Evolutionary conservation across 1,284 basidiomycete species (phyloP).

Genomic region (Apiotrichum siamense): DNA sequence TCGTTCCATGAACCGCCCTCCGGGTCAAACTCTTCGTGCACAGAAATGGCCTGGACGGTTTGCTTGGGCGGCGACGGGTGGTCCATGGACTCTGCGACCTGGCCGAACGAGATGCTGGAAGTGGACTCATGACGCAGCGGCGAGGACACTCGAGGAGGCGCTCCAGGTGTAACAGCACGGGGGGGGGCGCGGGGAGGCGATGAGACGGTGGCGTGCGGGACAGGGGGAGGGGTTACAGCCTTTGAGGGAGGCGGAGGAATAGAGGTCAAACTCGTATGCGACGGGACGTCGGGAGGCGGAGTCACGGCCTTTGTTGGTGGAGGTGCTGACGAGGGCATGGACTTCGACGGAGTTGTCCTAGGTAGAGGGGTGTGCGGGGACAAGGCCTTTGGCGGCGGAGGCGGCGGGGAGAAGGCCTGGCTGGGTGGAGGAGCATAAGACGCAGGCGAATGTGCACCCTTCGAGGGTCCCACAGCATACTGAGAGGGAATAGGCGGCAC

Average conservation of each 20-base stretch:
- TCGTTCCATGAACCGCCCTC: slow-evolving; percentile 7
- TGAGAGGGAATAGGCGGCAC: slow-evolving; percentile 13
- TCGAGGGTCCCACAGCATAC: not conserved
- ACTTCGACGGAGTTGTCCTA: no score
- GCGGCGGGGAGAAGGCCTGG: not conserved
- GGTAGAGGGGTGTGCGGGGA: no score
- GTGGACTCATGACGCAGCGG: slow-evolving; percentile 11
- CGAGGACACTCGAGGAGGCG: slow-evolving; percentile 15
- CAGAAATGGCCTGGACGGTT: not conserved
- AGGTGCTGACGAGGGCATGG: no score
- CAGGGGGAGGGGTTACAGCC: not conserved
- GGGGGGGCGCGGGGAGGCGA: not conserved
- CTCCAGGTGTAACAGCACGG: not conserved
- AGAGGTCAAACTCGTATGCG: no score
- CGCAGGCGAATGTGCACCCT: not conserved
- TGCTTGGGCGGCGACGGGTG: not conserved
- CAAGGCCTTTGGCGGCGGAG: not conserved
- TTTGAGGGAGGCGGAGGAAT: no score
- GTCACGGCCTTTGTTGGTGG: not conserved
- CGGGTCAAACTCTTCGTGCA: slow-evolving; percentile 12
- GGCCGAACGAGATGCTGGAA: not conserved
- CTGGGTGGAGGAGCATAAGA: not conserved
- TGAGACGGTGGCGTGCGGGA: not conserved
- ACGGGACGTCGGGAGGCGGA: not conserved
- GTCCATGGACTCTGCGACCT: not conserved